phyloP scores from a whole-genome alignment of 768 basidiomycete species.

The Termitomyces eurrhizus region DNA sequence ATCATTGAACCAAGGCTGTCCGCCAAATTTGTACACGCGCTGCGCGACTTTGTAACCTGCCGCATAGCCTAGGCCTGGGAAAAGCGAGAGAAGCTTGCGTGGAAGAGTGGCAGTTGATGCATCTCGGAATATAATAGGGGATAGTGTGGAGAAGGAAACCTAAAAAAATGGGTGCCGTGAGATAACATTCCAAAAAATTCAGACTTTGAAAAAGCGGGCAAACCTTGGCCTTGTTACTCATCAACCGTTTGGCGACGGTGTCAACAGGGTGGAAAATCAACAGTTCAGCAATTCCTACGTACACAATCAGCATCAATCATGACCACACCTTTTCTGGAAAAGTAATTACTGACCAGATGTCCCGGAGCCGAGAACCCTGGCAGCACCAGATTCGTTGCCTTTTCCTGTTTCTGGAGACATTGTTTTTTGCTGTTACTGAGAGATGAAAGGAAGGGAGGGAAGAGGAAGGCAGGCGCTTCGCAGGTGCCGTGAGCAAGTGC shows the following conservation, averaged over 20 bases:
- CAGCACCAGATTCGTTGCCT: slow-evolving; percentile 84
- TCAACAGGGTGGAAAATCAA: slow-evolving; percentile 95
- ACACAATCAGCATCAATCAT: slow-evolving; percentile 1
- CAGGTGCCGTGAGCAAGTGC: slow-evolving; percentile 12
- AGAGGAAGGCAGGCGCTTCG: slow-evolving; percentile 4
- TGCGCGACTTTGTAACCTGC: slow-evolving; percentile 97
- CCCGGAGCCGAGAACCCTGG: slow-evolving; percentile 89
- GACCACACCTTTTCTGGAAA: background rate
- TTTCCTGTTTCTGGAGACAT: slow-evolving; percentile 48
- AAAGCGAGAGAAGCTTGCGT: slow-evolving; percentile 82
- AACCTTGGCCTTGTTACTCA: slow-evolving; percentile 94
- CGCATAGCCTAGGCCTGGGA: slow-evolving; percentile 96
- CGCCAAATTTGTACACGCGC: slow-evolving; percentile 96
- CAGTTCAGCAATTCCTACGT: slow-evolving; percentile 86
- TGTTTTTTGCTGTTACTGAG: slow-evolving; percentile 15
- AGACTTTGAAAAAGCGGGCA: background rate
- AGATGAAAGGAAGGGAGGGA: background rate
- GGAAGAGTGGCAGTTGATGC: slow-evolving; percentile 64
- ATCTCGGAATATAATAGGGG: slow-evolving; percentile 85
- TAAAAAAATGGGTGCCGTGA: slow-evolving; percentile 19
- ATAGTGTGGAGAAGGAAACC: slow-evolving; percentile 62
- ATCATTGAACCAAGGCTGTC: slow-evolving; percentile 98
- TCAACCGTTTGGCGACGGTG: slow-evolving; percentile 96
- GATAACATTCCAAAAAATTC: background rate
- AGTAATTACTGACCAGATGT: slow-evolving; percentile 66